phyloP scores from a whole-genome alignment of 495 filamentous ascomycete genomes.

The Podospora pseudoanserina region DNA sequence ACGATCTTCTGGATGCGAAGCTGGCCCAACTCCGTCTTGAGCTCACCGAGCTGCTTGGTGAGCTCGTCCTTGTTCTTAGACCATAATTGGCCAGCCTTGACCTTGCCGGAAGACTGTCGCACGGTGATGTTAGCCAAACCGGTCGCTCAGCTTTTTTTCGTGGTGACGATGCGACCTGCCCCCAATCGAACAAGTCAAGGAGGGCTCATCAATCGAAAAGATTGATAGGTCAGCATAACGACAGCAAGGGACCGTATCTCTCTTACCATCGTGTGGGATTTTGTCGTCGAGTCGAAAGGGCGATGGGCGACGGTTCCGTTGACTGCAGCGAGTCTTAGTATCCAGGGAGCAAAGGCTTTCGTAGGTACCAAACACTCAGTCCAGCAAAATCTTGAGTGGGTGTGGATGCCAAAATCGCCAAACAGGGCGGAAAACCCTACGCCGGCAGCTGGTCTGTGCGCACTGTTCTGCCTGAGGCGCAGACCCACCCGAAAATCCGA shows the following conservation, averaged over 20 bases:
- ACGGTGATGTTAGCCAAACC: slow-evolving; percentile 29
- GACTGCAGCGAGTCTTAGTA: slow-evolving; percentile 31
- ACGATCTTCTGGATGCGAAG: slow-evolving; percentile 97
- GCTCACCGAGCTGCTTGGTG: slow-evolving; percentile 80
- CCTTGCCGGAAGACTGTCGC: slow-evolving; percentile 77
- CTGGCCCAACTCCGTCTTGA: slow-evolving; percentile 90
- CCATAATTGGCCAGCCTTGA: slow-evolving; percentile 95
- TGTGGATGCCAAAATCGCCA: slow-evolving; percentile 36
- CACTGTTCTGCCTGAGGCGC: slow-evolving; percentile 12
- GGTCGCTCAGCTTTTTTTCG: neutral
- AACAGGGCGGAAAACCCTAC: slow-evolving; percentile 38
- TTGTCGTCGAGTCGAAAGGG: slow-evolving; percentile 32
- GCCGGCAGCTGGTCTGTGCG: slow-evolving; percentile 24
- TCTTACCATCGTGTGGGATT: slow-evolving; percentile 33
- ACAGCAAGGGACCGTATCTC: neutral
- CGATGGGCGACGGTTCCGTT: slow-evolving; percentile 32
- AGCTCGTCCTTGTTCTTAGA: slow-evolving; percentile 98
- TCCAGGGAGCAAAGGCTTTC: slow-evolving; percentile 28
- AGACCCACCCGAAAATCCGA: slow-evolving; percentile 19
- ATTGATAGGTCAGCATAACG: slow-evolving; percentile 1
- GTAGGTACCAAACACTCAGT: slow-evolving; percentile 21
- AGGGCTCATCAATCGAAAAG: neutral
- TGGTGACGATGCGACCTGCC: neutral
- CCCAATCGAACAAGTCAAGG: neutral
- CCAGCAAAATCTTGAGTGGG: slow-evolving; percentile 33